Evolutionary conservation across 768 basidiomycete species (phyloP), one percentile per base, ranked within the genome.

Genomic region (Mycena belliarum): DNA sequence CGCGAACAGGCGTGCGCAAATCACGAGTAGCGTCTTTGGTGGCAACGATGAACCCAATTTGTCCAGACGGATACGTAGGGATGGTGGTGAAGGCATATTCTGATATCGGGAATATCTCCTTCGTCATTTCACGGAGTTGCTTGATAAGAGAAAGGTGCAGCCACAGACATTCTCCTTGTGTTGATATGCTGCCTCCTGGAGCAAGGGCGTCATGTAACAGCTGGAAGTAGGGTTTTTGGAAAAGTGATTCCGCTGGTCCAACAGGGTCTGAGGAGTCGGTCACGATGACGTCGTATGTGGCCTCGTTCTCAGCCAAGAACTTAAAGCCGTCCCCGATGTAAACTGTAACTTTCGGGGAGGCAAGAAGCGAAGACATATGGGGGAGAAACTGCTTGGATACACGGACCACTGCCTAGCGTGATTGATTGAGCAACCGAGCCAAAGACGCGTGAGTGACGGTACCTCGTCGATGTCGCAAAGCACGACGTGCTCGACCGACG

Each of bases 191-290:
- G 3, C 96, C 96, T 20, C 93, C 95, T 3, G 89, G 89, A 16
- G 87, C 78, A 59, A 99, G 84, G 0, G 95, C 92, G 66, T 95
- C 89, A 70, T 94, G 85, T 55, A 99, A 82, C 33, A 98, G 86
- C 72, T 93, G 83, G 81, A 98, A 99, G 84, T 97, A 99, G 2
- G 95, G 91, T 72, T 95, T 91, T 75, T 98, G 84, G 83, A 99
- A 98, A 63, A 98, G 89, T 23, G 90, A 83, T 43, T 86, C 89
- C 43, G 96, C 96, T 41, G 96, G 96, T 41, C 96, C 96, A 53
- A 98, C 93, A 37, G 96, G 96, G 73, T 98, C 96, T 21, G 95
- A 97, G 20, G 95, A 98, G 73, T 99, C 96, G 61, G 96, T 99
- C 76, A 99, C 91, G 76, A 99, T 98, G 59, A 91, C 93, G 70